Conservation (phyloP, 2,329 filamentous ascomycete genomes). For the Exophiala dermatitidis region DNA sequence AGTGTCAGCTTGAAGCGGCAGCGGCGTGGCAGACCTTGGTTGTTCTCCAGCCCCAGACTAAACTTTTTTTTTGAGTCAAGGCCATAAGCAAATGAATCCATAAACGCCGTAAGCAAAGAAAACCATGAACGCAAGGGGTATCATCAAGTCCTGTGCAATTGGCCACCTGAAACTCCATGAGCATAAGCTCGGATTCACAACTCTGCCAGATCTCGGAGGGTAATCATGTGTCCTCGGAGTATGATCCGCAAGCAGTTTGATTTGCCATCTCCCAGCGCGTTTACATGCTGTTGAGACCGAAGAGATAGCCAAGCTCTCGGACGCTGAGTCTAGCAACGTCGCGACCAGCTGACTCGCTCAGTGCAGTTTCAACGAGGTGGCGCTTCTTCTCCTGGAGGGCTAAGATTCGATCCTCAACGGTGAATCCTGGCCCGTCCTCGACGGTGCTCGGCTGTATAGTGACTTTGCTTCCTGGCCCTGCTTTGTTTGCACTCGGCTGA, state of each 20-base stretch:
- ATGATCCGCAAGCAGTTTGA: background rate
- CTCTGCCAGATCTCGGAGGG: no score
- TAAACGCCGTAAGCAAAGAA: no score
- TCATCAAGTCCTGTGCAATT: no score
- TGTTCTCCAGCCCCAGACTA: no score
- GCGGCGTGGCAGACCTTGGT: no score
- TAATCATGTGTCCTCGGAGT: background rate
- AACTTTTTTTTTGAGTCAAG: no score
- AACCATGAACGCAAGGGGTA: no score
- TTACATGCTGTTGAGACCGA: conserved; percentile 36
- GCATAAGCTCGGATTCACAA: no score
- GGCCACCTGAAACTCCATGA: no score
- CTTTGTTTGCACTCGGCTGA: background rate
- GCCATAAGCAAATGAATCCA: no score
- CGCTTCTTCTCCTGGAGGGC: conserved; percentile 72
- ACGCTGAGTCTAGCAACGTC: conserved; percentile 59
- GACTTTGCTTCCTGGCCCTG: background rate
- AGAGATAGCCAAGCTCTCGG: conserved; percentile 63
- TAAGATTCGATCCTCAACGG: conserved; percentile 82
- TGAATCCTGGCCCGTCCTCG: conserved; percentile 33
- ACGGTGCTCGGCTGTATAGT: no score
- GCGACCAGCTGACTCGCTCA: conserved; percentile 66
- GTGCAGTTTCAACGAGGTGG: conserved; percentile 65
- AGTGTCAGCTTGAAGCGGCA: no score
- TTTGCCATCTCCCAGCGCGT: background rate